Conservation (phyloP, 129 eudicot species). For the Silybum marianum region DNA sequence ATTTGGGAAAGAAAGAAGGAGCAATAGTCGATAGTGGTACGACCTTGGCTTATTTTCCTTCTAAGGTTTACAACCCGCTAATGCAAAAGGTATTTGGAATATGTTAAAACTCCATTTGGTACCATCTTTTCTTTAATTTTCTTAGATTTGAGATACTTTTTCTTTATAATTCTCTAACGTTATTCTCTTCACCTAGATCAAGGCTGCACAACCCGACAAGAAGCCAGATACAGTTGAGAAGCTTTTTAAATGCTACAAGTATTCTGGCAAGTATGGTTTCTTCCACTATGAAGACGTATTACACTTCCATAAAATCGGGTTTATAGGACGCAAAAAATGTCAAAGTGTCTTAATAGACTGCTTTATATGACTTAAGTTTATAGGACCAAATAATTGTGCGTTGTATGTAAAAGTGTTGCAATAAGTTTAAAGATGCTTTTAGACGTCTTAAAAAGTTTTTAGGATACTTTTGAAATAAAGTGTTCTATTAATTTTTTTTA, state of each 20-base stretch:
- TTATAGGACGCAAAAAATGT: neutral
- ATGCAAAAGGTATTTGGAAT: conserved; percentile 49
- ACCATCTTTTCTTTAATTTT: neutral
- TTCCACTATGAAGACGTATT: neutral
- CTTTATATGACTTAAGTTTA: neutral
- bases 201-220: conserved; percentile 63
- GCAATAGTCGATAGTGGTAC: conserved; percentile 89
- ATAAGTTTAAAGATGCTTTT: neutral
- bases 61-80: conserved; percentile 55
- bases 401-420: neutral
- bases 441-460: neutral
- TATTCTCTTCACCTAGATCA: conserved; percentile 50
- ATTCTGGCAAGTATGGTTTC: conserved; percentile 59
- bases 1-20: conserved; percentile 55
- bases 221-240: conserved; percentile 50
- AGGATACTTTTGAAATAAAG: neutral
- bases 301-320: neutral
- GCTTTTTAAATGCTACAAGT: conserved; percentile 70
- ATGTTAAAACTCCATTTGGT: neutral
- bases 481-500: too few species aligned
- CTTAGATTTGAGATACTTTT: neutral
- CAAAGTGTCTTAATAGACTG: conserved; percentile 14
- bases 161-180: neutral
- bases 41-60: conserved; percentile 92
- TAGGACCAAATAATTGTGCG: neutral